A percentile compares a stretch with the other conserved stretches of the same genome.
Conservation (phyloP, 345 rosid genomes). For the Alliaria petiolata region DNA sequence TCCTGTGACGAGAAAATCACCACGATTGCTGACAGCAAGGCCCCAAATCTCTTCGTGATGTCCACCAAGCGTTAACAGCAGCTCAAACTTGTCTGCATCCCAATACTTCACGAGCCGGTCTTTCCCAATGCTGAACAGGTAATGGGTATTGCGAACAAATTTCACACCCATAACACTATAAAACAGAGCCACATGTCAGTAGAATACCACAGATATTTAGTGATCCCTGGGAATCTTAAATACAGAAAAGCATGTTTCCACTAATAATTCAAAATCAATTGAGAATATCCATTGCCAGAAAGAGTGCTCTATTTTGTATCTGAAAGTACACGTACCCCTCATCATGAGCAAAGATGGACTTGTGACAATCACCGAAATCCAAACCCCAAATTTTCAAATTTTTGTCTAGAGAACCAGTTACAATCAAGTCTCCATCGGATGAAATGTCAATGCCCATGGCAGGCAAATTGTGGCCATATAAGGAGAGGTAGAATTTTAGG, state of each 20-base stretch:
- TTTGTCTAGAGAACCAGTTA: constrained; percentile 95
- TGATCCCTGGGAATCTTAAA: background rate
- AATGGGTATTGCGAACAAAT: constrained; percentile 85
- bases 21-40: constrained; percentile 78
- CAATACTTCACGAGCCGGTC: constrained; percentile 90
- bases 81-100: constrained; percentile 98
- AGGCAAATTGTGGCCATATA: constrained; percentile 92
- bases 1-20: constrained; percentile 93
- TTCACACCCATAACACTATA: constrained; percentile 90
- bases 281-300: background rate
- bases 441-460: constrained; percentile 93
- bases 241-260: background rate
- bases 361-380: constrained; percentile 98
- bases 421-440: constrained; percentile 92
- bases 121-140: constrained; percentile 90
- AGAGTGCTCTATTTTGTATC: background rate
- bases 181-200: constrained; percentile 37
- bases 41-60: constrained; percentile 97
- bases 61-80: constrained; percentile 86
- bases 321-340: constrained; percentile 68
- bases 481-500: constrained; percentile 72
- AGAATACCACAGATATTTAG: background rate
- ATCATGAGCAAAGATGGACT: constrained; percentile 89
- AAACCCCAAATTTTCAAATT: constrained; percentile 95
- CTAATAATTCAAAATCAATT: background rate